Base-by-base conservation (phyloP, 495 filamentous ascomycete genomes). In the Cercophora samala region DNA sequence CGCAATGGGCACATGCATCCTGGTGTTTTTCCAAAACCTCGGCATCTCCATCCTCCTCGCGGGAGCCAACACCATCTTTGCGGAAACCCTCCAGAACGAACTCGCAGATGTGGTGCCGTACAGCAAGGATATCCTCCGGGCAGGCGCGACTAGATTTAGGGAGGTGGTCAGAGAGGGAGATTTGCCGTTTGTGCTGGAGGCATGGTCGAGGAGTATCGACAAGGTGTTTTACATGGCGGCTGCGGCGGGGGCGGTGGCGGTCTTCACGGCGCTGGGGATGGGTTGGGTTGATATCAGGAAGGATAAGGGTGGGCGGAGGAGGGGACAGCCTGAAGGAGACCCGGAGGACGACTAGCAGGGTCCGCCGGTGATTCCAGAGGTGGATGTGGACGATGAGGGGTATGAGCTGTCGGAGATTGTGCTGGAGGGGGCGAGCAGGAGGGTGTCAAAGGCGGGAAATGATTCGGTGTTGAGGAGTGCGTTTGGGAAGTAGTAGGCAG, bases 21-120 rank as follows among this genome's bases (percentile, higher is more conserved):
- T 91, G 67, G 82, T 89, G 63, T 89, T 91, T 63, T 63, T 75
- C 6, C 89, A 90, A 70, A 82, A 78, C 5, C 76, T 92, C 1
- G 87, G 88, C 4, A 86, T 84, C 32, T 80, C 89, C 1, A 70
- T 92, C 51, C 87, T 88, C 64, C 76, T 89, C 18, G 80, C 83
- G 0, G 74, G 87, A 4, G 86, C 80, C 0, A 82, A 90, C 70
- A 84, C 78, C 15, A 75, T 91, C 4, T 89, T 91, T 72, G 74
- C 80, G n/a, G 83, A 85, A 58, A 71, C 74, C 4, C 75, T 91
- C 5, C 75, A 82, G 53, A 74, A 74, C n/a, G 74, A 83, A 15
- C 76, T 84, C 0, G 21, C 60, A 0, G 46, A 62, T 70, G 74
- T 79, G 1, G 68, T 71, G 15, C 73, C 76, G 6, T 63, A 73